phyloP scores from a whole-genome alignment of 2,329 filamentous ascomycete species.

The Atkinsonella hypoxylon region DNA sequence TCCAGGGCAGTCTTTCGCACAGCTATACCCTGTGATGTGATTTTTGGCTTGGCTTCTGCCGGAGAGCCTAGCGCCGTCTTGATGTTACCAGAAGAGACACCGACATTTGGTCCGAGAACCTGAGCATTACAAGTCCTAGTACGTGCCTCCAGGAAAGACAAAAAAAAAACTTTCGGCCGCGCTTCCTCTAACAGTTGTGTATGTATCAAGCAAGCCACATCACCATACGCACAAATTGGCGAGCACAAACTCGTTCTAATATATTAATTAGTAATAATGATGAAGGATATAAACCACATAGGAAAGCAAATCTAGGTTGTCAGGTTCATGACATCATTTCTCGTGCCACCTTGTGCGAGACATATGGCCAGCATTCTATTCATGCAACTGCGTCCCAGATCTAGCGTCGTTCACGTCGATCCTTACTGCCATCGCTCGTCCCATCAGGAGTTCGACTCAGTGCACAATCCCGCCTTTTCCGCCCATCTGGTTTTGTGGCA shows the following conservation, averaged over 20 bases:
- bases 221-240: no score
- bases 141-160: no score
- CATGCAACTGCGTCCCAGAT: not conserved
- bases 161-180: no score
- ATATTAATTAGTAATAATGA: not conserved
- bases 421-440: constrained; percentile 12
- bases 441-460: constrained; percentile 26
- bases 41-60: no score
- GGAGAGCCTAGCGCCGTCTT: no score
- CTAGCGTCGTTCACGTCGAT: not conserved
- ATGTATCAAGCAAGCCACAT: no score
- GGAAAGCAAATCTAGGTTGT: not conserved
- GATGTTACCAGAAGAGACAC: no score
- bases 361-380: not conserved
- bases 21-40: no score
- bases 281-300: not conserved
- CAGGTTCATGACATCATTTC: not conserved
- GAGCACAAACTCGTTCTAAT: not conserved
- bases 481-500: constrained; percentile 9
- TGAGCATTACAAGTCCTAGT: no score
- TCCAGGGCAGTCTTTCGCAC: no score
- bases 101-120: no score
- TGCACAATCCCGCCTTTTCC: constrained; percentile 22
- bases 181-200: no score
- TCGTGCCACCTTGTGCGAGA: not conserved